A percentile compares a stretch with the other conserved stretches of the same genome.
phyloP scores from a whole-genome alignment of 176 grass and related monocot species.

The Juncus inflexus region DNA sequence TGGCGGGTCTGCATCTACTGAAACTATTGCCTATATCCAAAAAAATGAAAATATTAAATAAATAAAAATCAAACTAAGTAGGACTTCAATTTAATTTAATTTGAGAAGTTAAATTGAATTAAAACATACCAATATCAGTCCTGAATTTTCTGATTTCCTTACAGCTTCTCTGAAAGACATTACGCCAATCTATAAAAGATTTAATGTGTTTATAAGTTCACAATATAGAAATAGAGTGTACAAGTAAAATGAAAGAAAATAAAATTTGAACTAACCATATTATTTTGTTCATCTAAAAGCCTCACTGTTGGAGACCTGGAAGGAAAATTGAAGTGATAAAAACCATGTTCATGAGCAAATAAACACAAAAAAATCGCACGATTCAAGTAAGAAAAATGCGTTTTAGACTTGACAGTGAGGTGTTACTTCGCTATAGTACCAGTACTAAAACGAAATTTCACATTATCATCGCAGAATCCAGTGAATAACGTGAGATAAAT shows the following conservation, averaged over 20 bases:
- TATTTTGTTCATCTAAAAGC: constrained; percentile 78
- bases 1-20: constrained; percentile 71
- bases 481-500: not conserved
- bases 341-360: not conserved
- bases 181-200: constrained; percentile 64
- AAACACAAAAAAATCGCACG: not conserved
- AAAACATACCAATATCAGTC: constrained; percentile 62
- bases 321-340: constrained; percentile 6
- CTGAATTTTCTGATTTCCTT: constrained; percentile 50
- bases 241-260: not conserved
- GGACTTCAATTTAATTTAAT: not conserved
- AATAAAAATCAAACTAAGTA: constrained; percentile 11
- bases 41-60: constrained; percentile 4
- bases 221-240: constrained; percentile 11
- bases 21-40: constrained; percentile 82
- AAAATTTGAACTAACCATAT: constrained; percentile 57
- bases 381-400: no score
- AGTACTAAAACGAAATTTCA: constrained; percentile 16
- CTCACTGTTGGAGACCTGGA: constrained; percentile 74
- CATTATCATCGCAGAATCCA: constrained; percentile 4
- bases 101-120: not conserved
- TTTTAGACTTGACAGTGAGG: no score
- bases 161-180: constrained; percentile 64
- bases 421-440: no score
- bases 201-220: constrained; percentile 10